These are phyloP conservation scores for Fusarium mangiferae DNA, from an alignment of 2,329 filamentous ascomycete genomes.

Conservation along the genomic window DNA sequence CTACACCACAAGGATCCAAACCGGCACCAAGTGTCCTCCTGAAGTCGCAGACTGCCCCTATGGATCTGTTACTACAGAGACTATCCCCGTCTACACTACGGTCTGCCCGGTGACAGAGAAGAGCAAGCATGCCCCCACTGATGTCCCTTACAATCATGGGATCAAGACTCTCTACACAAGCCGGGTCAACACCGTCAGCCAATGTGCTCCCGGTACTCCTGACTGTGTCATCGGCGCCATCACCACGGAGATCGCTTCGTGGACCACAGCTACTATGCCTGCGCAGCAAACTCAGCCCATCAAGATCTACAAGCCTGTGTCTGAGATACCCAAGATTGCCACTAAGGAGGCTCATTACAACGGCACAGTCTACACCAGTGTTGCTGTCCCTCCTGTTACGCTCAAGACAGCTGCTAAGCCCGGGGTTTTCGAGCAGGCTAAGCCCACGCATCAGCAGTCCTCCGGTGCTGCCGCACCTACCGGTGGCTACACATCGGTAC, in stretches of 20 bases:
- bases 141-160: constrained; percentile 28
- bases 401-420: constrained; percentile 36
- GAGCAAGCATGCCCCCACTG: constrained; percentile 13
- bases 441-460: constrained; percentile 17
- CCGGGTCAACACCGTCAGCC: constrained; percentile 64
- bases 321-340: constrained; percentile 16
- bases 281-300: constrained; percentile 32
- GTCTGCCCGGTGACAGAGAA: constrained; percentile 28
- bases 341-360: constrained; percentile 18
- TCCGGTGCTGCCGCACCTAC: constrained; percentile 38
- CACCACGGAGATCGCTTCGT: constrained; percentile 46
- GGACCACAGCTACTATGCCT: constrained; percentile 31
- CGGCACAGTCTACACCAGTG: constrained; percentile 22
- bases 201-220: constrained; percentile 61
- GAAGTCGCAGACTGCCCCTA: constrained; percentile 61
- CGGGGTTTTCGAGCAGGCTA: constrained; percentile 24
- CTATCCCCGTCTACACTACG: constrained; percentile 36
- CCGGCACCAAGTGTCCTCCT: constrained; percentile 64
- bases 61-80: constrained; percentile 47
- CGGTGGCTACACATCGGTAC: constrained; percentile 33
- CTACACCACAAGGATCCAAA: constrained; percentile 63
- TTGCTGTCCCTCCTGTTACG: constrained; percentile 23
- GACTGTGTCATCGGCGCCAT: constrained; percentile 57
- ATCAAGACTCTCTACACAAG: constrained; percentile 62
- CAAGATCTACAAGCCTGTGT: constrained; percentile 21